Base-by-base conservation (phyloP, 768 basidiomycete genomes). In the Lanmaoa pseudosensibilis region DNA sequence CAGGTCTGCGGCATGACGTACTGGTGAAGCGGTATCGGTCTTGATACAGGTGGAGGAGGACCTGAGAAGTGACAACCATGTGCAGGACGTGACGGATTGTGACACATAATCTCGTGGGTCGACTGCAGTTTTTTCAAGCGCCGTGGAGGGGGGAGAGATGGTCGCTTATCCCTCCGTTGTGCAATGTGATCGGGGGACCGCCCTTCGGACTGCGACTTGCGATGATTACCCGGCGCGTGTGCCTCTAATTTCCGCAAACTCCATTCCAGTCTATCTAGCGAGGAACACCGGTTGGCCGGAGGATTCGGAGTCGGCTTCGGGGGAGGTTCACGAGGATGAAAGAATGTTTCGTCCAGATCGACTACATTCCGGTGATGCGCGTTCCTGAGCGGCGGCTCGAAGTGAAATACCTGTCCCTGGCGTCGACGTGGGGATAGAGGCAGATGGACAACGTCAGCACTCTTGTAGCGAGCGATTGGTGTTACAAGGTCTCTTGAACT, bases 191-290 rank as follows among this genome's bases (percentile, higher is more conserved):
- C 21, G 11, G 37, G 55, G n/a, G 55, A 16, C 34, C 37, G 54
- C 16, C 41, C 57, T 15, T 61, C 65, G 16, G 59, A 64, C 19
- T 43, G 63, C 36, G 62, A 68, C 53, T 67, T 61, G 55, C 58
- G 60, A 32, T 65, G 63, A 32, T 63, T 64, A 12, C n/a, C 2
- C 23, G 74, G 71, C 2, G 62, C 68, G 37, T 73, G 65, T 27
- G 65, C 58, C 52, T 71, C 69, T 38, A 74, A 64, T 45, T 71
- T 75, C 21, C 62, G 54, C 43, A 76, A 51, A 60, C 75, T 76
- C 34, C 43, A 50, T 46, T 75, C 70, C 23, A 74, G 60, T 55
- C 70, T 71, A 34, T 71, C 65, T 21, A 74, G 57, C 11, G 73
- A 69, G 23, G 68, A 69, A n/a, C 60, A 64, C 15, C 69, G 65